Conservation (phyloP, 139 green algal species). For the Monoraphidium neglectum region DNA sequence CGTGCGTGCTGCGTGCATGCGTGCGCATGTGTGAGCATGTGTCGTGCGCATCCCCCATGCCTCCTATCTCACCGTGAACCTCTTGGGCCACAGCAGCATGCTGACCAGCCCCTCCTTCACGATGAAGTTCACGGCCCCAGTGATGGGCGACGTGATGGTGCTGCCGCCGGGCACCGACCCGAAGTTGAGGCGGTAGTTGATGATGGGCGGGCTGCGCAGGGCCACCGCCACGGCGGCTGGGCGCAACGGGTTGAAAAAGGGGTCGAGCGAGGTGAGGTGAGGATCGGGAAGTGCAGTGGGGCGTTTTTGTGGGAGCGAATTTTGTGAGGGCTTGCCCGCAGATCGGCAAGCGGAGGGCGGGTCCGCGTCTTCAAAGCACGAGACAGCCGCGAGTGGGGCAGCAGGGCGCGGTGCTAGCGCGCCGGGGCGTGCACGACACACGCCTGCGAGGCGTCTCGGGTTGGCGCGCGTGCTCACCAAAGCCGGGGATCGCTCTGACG, state of each 20-base stretch:
- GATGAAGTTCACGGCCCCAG: conserved; percentile 51
- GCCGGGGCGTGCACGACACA: background rate
- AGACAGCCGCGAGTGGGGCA: too few relatives aligned
- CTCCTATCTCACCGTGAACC: conserved; percentile 49
- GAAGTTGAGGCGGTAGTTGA: conserved; percentile 64
- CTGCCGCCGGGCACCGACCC: conserved; percentile 41
- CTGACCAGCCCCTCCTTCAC: conserved; percentile 41
- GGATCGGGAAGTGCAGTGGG: background rate
- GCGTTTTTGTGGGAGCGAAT: background rate
- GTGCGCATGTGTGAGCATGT: too few relatives aligned
- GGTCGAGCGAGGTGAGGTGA: background rate
- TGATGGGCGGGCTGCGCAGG: conserved; percentile 39
- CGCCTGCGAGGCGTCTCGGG: too few relatives aligned
- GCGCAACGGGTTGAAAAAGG: background rate
- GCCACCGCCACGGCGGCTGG: conserved; percentile 48
- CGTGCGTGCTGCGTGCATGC: too few relatives aligned
- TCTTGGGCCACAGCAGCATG: conserved; percentile 51
- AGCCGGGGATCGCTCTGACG: conserved; percentile 75
- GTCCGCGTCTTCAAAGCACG: too few relatives aligned
- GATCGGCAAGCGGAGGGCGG: too few relatives aligned
- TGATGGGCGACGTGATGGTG: conserved; percentile 35
- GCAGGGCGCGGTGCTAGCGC: background rate
- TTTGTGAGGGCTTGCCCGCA: too few relatives aligned
- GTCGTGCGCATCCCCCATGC: too few relatives aligned
- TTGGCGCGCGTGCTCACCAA: conserved; percentile 53